Conservation (phyloP, 1,139 yeast genomes). For the Wickerhamomyces sp. region DNA sequence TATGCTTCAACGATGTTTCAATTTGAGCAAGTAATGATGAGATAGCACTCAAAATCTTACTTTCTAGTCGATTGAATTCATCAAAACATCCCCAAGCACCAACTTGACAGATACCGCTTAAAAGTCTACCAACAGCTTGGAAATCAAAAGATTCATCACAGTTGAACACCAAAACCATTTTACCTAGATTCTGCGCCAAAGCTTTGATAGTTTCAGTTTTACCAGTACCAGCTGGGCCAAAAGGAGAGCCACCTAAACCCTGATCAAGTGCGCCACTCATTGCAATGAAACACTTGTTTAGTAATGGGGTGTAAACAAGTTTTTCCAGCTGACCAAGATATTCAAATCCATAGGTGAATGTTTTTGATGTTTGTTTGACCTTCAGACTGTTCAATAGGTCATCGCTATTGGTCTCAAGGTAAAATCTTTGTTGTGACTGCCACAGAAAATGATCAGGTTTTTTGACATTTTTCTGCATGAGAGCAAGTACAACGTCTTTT, state of each 20-base stretch:
- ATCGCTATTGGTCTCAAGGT: constrained; percentile 26
- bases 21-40: constrained; percentile 78
- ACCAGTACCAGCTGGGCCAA: constrained; percentile 98
- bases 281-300: constrained; percentile 59
- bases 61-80: constrained; percentile 82
- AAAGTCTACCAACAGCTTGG: constrained; percentile 72
- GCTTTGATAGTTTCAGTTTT: constrained; percentile 91
- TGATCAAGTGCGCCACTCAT: constrained; percentile 75
- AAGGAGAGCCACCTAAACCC: constrained; percentile 83
- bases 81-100: constrained; percentile 98
- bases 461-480: constrained; percentile 22
- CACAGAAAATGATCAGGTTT: constrained; percentile 35
- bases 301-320: constrained; percentile 73
- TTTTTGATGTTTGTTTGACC: constrained; percentile 51
- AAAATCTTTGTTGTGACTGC: constrained; percentile 53
- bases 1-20: constrained; percentile 44
- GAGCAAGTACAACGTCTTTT: constrained; percentile 33
- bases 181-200: constrained; percentile 74
- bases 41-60: constrained; percentile 73
- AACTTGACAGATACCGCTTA: constrained; percentile 77
- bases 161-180: constrained; percentile 78
- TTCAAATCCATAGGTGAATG: constrained; percentile 70
- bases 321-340: constrained; percentile 75
- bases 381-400: constrained; percentile 35
- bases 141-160: constrained; percentile 91